Evolutionary conservation across 2,329 filamentous ascomycete species (phyloP), one percentile per base, ranked within the genome.

Genomic region (Fusarium xylarioides): DNA sequence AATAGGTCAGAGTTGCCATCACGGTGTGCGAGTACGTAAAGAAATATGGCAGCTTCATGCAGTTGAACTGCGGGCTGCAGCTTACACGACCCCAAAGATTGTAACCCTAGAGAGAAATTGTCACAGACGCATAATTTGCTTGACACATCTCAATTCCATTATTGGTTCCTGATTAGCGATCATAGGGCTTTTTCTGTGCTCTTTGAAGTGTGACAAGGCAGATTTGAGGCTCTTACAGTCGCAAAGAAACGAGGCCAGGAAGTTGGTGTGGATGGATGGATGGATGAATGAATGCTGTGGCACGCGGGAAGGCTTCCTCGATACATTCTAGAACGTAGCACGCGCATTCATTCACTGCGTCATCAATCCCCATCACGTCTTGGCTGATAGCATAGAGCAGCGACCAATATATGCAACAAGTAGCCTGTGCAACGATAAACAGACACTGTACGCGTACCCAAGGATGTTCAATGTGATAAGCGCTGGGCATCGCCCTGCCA

Each of bases 251-350:
- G 35, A 28, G 32, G 43, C 30, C 28, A 26, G 26, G 28, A 63
- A 34, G 23, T 23, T 21, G 44, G 28, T 34, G 40, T 43, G 34
- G 32, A 52, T 37, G 49, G 35, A 34, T 37, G 8, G 23, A 52
- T 38, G 52, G 43, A 30, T 40, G 12, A 11, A 21, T 43, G 55
- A 46, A 38, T n/a, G 12, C n/a, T 26, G 35, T 49, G 43, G 34
- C 55, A 52, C 34, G 32, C 38, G 47, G 28, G 21, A 46, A 56
- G 28, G 30, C 38, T 63, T 67, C 28, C 46, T 16, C 32, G 30
- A 40, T 42, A 23, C 50, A 69, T 53, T 69, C 66, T 52, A 53
- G 66, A 69, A 69, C 52, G 57, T 64, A n/a, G 50, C 35, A 69
- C 57, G 50, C 32, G n/a, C 37, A n/a, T 26, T 35, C 18, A 19